Evolutionary conservation across 768 basidiomycete genomes (phyloP).

Genomic region (Mycena albidolilacea): DNA sequence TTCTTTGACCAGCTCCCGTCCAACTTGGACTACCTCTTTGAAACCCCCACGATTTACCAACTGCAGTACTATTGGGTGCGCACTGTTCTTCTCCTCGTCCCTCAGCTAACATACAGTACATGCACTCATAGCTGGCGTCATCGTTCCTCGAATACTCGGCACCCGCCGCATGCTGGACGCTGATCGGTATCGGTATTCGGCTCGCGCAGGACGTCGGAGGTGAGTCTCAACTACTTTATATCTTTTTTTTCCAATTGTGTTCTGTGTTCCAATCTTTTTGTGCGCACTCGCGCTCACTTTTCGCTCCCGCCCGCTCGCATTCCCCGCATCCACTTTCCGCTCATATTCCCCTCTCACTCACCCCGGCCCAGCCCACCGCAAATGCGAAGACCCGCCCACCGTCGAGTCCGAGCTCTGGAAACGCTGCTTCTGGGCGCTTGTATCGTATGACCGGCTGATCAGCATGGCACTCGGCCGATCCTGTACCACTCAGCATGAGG

Average conservation of each 20-base stretch:
- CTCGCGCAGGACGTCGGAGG: slow-evolving; percentile 30
- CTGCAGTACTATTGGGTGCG: slow-evolving; percentile 76
- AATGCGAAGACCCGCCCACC: slow-evolving; percentile 53
- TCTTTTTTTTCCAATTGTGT: no score
- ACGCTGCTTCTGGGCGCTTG: slow-evolving; percentile 68
- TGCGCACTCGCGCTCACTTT: no score
- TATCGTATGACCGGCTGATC: slow-evolving; percentile 58
- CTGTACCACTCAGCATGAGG: slow-evolving; percentile 8
- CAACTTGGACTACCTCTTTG: slow-evolving; percentile 72
- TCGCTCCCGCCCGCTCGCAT: no score
- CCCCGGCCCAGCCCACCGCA: slow-evolving; percentile 6
- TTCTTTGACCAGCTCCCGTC: slow-evolving; percentile 79
- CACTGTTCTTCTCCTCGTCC: slow-evolving; percentile 12
- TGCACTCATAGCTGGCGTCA: slow-evolving; percentile 59
- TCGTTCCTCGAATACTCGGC: slow-evolving; percentile 68
- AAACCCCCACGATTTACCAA: slow-evolving; percentile 77
- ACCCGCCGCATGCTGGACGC: slow-evolving; percentile 76
- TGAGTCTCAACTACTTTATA: no score
- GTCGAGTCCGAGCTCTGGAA: slow-evolving; percentile 83
- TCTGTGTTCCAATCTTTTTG: no score
- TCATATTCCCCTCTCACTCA: no score
- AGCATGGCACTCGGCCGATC: slow-evolving; percentile 69
- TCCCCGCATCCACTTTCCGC: no score
- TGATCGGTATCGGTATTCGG: slow-evolving; percentile 62
- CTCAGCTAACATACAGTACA: not conserved